A percentile compares a stretch with the other conserved stretches of the same genome.
Evolutionary conservation across 495 filamentous ascomycete genomes (phyloP).

Genomic region (Penicillium ucsense): DNA sequence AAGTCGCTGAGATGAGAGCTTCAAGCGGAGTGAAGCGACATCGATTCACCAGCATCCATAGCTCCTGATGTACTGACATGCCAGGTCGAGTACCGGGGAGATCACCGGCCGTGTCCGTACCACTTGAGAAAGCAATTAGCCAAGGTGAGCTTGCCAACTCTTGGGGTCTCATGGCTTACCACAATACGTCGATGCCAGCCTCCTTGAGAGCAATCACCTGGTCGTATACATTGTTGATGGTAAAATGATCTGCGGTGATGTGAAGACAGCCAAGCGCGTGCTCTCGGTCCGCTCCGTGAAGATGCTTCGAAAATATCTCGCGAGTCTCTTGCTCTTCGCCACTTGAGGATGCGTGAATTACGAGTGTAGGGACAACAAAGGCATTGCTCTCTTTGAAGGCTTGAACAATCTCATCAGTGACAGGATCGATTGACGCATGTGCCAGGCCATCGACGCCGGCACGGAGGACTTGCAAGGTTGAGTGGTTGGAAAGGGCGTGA

Average conservation of each 20-base stretch:
- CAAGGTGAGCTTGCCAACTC: no score
- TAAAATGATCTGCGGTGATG: slow-evolving; percentile 2
- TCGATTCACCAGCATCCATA: slow-evolving; percentile 9
- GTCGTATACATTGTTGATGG: slow-evolving; percentile 3
- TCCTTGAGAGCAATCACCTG: slow-evolving; percentile 6
- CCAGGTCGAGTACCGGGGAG: slow-evolving; percentile 4
- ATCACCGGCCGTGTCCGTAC: slow-evolving; percentile 3
- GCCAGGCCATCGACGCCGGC: slow-evolving; percentile 2
- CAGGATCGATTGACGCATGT: slow-evolving; percentile 4
- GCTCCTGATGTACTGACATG: slow-evolving; percentile 4
- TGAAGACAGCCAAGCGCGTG: slow-evolving; percentile 3
- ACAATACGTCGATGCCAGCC: slow-evolving; percentile 3
- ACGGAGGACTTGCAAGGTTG: slow-evolving; percentile 4
- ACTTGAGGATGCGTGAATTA: slow-evolving; percentile 1
- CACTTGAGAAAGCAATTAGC: not conserved
- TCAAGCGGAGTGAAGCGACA: slow-evolving; percentile 6
- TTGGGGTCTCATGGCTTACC: not conserved
- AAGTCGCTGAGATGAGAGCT: slow-evolving; percentile 4
- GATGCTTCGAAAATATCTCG: not conserved
- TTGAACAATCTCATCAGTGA: slow-evolving; percentile 2
- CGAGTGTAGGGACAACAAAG: slow-evolving; percentile 4
- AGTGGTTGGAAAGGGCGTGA: slow-evolving; percentile 5
- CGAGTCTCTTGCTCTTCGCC: slow-evolving; percentile 5
- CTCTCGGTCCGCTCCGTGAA: slow-evolving; percentile 2
- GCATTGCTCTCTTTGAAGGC: slow-evolving; percentile 9